Base-by-base conservation (phyloP, 2,329 filamentous ascomycete genomes). In the Penicillium sp. region DNA sequence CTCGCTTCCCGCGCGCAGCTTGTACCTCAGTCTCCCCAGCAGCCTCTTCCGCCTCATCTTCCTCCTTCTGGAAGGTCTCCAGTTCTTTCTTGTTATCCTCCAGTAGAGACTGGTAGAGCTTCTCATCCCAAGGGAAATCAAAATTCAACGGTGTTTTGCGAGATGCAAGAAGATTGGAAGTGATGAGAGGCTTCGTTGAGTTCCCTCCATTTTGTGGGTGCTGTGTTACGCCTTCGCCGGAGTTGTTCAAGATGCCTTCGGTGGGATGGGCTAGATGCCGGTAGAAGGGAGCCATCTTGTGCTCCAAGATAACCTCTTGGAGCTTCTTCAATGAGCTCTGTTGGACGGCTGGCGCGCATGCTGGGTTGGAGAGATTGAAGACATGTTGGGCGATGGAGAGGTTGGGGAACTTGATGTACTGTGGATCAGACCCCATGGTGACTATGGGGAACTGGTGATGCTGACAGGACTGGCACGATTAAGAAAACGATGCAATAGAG, bases 1-100 rank as follows among this genome's bases (percentile, higher is more conserved):
- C 94, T 69, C 93, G 85, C 84, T 97, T 97, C 67, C 93, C 93
- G 77, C 90, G 87, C 65, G 93, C 94, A 55, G 91, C 90, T 78
- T 93, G 88, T 64, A 99, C 87, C 79, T 99, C 94, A 13, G 91
- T 97, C 71, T 99, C 94, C 55, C 94, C 94, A 59, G 93, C 93
- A 77, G 96, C 93, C 83, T 99, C 94, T 41, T 89, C 89, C 10
- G 94, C 94, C 73, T 99, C 93, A 61, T 96, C 93, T 75, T 93
- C 89, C 76, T 94, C 90, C 77, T 92, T 92, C 78, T 93, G 87
- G 69, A 89, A 86, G 51, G 79, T 83, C 64, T 89, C 88, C 48
- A 93, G 79, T 79, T 93, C 89, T 69, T 85, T 83, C 67, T 91
- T 89, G 68, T 94, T 94, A 63, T 91, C 88, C 63, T 85, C 85